Percentiles rank a stretch among this genome's conserved stretches.
These are phyloP conservation scores for Lachnellula occidentalis DNA, from an alignment of 2,329 filamentous ascomycete genomes.

Conservation along the genomic window DNA sequence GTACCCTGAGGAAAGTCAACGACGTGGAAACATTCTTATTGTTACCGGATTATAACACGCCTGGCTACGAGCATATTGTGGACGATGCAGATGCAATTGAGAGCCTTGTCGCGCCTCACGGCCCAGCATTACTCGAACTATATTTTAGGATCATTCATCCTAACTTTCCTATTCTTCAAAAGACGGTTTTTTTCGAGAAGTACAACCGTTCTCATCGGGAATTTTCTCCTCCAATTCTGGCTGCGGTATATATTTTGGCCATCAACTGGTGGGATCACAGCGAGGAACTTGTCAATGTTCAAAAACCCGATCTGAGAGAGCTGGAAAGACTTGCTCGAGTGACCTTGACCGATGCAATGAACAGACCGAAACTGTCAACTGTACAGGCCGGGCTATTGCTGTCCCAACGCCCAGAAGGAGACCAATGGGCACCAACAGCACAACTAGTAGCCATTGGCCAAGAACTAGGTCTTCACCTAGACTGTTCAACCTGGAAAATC, in stretches of 20 bases:
- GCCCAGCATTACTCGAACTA: conserved; percentile 69
- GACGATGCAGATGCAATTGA: conserved; percentile 70
- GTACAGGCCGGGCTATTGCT: conserved; percentile 72
- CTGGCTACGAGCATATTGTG: conserved; percentile 63
- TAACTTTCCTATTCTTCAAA: conserved; percentile 76
- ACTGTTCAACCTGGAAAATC: conserved; percentile 83
- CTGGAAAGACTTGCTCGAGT: conserved; percentile 70
- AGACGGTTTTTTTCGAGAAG: conserved; percentile 72
- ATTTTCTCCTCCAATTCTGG: conserved; percentile 71
- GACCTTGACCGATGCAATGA: conserved; percentile 70
- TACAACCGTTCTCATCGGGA: conserved; percentile 67
- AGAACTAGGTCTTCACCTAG: conserved; percentile 82
- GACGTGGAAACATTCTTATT: conserved; percentile 75
- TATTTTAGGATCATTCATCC: conserved; percentile 81
- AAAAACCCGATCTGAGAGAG: conserved; percentile 65
- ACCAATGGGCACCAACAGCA: conserved; percentile 79
- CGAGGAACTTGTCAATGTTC: conserved; percentile 56
- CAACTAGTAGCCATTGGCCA: conserved; percentile 83
- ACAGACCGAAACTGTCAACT: conserved; percentile 74
- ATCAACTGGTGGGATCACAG: conserved; percentile 84
- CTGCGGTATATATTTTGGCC: conserved; percentile 77
- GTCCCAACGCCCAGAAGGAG: conserved; percentile 68
- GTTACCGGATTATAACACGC: conserved; percentile 67
- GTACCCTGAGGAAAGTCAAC: conserved; percentile 69
- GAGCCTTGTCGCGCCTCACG: conserved; percentile 68